Percentiles rank a stretch among this genome's conserved stretches.
phyloP scores from a whole-genome alignment of 2,329 filamentous ascomycete species.

The Fusarium sarcochroum region DNA sequence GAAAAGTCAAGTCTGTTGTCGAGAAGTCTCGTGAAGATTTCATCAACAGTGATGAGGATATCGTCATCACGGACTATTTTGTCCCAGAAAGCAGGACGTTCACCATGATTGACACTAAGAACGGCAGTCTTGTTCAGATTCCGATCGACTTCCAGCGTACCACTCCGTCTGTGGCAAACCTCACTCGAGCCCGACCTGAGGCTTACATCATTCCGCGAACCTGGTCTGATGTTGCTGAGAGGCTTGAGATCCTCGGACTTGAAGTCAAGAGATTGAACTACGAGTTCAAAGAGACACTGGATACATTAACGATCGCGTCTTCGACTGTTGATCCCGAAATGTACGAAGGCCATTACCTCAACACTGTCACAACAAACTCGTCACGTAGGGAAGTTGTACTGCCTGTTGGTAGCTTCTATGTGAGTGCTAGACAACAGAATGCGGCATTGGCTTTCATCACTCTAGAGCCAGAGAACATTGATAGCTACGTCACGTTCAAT shows the following conservation, averaged over 20 bases:
- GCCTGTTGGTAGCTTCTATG: slow-evolving; percentile 11
- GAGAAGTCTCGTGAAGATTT: slow-evolving; percentile 12
- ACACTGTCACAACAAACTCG: slow-evolving; percentile 21
- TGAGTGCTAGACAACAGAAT: slow-evolving; percentile 22
- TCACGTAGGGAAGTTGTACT: slow-evolving; percentile 1
- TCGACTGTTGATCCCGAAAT: background rate
- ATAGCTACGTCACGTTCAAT: slow-evolving; percentile 27
- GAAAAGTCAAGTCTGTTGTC: slow-evolving; percentile 1
- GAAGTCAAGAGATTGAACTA: slow-evolving; percentile 17
- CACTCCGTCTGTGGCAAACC: slow-evolving; percentile 12
- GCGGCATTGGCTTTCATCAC: slow-evolving; percentile 19
- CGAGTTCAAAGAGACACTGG: slow-evolving; percentile 1
- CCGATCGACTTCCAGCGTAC: slow-evolving; percentile 23
- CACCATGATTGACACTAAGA: slow-evolving; percentile 13
- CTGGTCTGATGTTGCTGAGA: background rate
- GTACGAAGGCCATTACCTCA: slow-evolving; percentile 20
- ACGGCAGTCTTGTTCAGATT: slow-evolving; percentile 7
- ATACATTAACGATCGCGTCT: slow-evolving; percentile 5
- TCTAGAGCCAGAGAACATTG: slow-evolving; percentile 24
- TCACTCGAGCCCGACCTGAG: slow-evolving; percentile 9
- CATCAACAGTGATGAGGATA: slow-evolving; percentile 18
- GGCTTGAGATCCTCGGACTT: background rate
- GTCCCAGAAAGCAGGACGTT: slow-evolving; percentile 11
- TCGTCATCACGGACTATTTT: slow-evolving; percentile 5
- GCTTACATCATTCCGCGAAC: slow-evolving; percentile 25